Evolutionary conservation across 805 yeast species (phyloP).

Genomic region (Wickerhamiella spandovensis): DNA sequence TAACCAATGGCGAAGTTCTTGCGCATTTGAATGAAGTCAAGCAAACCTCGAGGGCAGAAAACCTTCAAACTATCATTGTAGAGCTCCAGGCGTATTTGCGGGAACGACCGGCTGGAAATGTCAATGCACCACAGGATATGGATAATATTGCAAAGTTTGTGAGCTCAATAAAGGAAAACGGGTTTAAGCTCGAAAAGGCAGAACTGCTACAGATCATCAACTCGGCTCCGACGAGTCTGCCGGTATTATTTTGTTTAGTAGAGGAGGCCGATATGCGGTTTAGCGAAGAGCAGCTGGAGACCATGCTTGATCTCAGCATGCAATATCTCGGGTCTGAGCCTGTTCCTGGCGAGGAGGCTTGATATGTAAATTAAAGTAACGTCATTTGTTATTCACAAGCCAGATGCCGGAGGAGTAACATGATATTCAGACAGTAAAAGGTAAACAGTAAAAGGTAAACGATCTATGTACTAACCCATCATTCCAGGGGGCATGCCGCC

Average conservation of each 20-base stretch:
- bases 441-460: background rate
- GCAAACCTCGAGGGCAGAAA: conserved; percentile 18
- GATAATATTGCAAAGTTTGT: conserved; percentile 30
- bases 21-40: conserved; percentile 40
- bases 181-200: conserved; percentile 55
- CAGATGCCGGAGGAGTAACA: background rate
- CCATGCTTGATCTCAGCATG: conserved; percentile 43
- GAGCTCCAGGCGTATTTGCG: conserved; percentile 28
- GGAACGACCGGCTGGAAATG: conserved; percentile 28
- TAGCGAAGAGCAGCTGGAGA: conserved; percentile 48
- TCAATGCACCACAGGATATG: conserved; percentile 23
- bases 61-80: conserved; percentile 24
- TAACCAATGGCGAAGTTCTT: conserved; percentile 54
- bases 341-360: conserved; percentile 12
- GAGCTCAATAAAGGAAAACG: conserved; percentile 28
- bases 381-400: background rate
- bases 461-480: background rate
- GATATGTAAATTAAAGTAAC: background rate
- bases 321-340: conserved; percentile 26
- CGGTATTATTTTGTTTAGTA: conserved; percentile 60
- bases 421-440: no score
- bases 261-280: conserved; percentile 91
- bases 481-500: conserved; percentile 10
- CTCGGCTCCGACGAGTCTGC: conserved; percentile 65
- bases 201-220: conserved; percentile 79